Evolutionary conservation across 2,329 filamentous ascomycete species (phyloP), one percentile per base, ranked within the genome.

Genomic region (Phialocephala subalpina): DNA sequence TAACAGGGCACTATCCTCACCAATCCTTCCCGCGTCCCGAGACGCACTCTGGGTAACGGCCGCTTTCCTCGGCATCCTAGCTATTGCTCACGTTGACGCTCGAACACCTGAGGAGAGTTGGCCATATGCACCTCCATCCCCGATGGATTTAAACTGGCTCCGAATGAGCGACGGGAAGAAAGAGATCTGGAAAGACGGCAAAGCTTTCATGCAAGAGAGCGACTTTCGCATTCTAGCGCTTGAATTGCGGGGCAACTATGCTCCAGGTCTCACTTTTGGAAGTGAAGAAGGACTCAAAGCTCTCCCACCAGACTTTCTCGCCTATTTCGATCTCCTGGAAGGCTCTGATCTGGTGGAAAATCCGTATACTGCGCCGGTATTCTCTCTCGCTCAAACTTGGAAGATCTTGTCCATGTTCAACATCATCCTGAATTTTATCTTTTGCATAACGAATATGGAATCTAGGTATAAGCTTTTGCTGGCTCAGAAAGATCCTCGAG

Each of bases 131-230:
- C 68, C 77, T 2, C 8, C 29, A 12, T 73, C 78, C 0, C 77
- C 77, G 0, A 65, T 78, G 0, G 72, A 76, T 0, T 77, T 90
- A 1, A 80, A 85, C 70, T 91, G 87, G 88, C 73, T 90, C 1
- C 83, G 79, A 59, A 81, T 90, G 73, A 82, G 80, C 64, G 81
- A 85, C 11, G 85, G 86, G 0, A 90, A 90, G 75, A 81, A 79
- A 61, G 79, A 81, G 4, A 78, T 90, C 0, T 88, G 83, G 82
- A 73, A 80, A 1, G 33, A 60, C 9, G 52, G 56, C 5, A 58
- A 60, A 8, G 60, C 60, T 2, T 22, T 63, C 8, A 47, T 55
- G 25, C 11, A 22, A 22, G 63, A 62, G 22, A 65, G 63, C 35
- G 36, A 59, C 2, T 87, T 87, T 69, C 25, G 49, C 22, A 53